These are phyloP conservation scores for Pythium diclinum DNA, from an alignment of 352 stramenopile genomes.

Conservation along the genomic window DNA sequence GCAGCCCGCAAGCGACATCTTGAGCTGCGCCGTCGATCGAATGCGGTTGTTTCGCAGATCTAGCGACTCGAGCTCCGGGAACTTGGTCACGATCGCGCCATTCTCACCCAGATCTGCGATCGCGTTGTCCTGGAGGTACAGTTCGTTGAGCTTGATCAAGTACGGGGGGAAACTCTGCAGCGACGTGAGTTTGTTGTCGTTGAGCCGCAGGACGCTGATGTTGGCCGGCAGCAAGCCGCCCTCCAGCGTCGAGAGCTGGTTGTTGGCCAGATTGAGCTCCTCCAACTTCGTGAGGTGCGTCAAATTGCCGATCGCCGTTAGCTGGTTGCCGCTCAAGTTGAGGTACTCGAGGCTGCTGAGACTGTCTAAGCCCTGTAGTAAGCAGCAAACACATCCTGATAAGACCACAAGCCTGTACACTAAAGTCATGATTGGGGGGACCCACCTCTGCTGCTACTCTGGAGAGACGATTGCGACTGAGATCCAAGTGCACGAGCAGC, in stretches of 20 bases:
- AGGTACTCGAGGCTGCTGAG: constrained; percentile 55
- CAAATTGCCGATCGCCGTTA: constrained; percentile 56
- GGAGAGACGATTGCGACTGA: constrained; percentile 57
- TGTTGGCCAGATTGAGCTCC: constrained; percentile 66
- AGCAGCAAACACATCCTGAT: background rate
- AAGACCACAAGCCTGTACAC: background rate
- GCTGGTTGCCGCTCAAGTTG: constrained; percentile 62
- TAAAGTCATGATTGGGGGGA: no score
- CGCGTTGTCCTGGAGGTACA: constrained; percentile 63
- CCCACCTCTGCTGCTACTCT: constrained; percentile 38
- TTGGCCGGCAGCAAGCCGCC: constrained; percentile 49
- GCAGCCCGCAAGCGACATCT: constrained; percentile 22
- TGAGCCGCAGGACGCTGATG: constrained; percentile 35
- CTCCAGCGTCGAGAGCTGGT: constrained; percentile 45
- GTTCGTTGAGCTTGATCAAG: constrained; percentile 50
- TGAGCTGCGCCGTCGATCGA: constrained; percentile 22
- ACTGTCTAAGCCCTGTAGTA: constrained; percentile 38
- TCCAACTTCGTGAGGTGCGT: constrained; percentile 63
- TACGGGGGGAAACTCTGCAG: constrained; percentile 38
- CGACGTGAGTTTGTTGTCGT: constrained; percentile 40
- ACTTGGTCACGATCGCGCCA: constrained; percentile 29
- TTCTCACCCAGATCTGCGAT: constrained; percentile 34
- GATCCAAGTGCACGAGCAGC: constrained; percentile 60
- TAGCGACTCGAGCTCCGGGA: constrained; percentile 63
- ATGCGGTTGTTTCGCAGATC: constrained; percentile 66